Percentiles rank a stretch among this genome's conserved stretches.
Evolutionary conservation across 148 eudicot species (phyloP).

Genomic region (Amaranthus cruentus): DNA sequence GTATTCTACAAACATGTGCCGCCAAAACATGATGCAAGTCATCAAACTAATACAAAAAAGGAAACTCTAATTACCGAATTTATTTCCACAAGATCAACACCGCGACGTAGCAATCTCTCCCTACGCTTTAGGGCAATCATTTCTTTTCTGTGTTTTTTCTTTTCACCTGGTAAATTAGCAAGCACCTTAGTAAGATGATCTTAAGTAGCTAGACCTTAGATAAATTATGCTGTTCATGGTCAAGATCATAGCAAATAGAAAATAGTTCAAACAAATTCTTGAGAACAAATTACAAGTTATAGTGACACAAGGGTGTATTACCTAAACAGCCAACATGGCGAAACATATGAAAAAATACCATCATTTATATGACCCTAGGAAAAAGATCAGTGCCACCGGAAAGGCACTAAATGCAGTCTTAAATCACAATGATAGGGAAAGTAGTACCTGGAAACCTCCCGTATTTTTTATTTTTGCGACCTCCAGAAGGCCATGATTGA

Average conservation of each 20-base stretch:
- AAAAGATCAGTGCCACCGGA: not conserved
- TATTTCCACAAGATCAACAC: constrained; percentile 84
- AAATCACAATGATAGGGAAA: not conserved
- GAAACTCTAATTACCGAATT: constrained; percentile 52
- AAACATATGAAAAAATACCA: not conserved
- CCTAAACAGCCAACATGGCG: not conserved
- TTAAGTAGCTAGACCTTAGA: constrained; percentile 15
- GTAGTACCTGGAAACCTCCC: constrained; percentile 67
- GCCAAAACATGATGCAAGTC: not conserved
- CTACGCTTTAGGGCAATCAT: constrained; percentile 67
- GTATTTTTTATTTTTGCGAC: constrained; percentile 46
- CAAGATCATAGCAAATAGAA: not conserved
- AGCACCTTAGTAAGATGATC: not conserved
- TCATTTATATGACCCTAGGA: not conserved
- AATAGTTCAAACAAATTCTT: not conserved
- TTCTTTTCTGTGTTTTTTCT: constrained; percentile 85
- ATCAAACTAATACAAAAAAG: not conserved
- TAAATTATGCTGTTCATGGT: not conserved
- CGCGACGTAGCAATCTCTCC: constrained; percentile 78
- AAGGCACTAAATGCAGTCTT: not conserved
- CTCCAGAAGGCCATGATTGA: constrained; percentile 76
- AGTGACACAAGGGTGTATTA: not conserved
- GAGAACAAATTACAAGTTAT: not conserved
- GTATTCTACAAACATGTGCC: not conserved
- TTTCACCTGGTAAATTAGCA: constrained; percentile 54